Percentiles rank a stretch among this genome's conserved stretches.
Conservation (phyloP, 768 basidiomycete genomes). For the Russula lepida region DNA sequence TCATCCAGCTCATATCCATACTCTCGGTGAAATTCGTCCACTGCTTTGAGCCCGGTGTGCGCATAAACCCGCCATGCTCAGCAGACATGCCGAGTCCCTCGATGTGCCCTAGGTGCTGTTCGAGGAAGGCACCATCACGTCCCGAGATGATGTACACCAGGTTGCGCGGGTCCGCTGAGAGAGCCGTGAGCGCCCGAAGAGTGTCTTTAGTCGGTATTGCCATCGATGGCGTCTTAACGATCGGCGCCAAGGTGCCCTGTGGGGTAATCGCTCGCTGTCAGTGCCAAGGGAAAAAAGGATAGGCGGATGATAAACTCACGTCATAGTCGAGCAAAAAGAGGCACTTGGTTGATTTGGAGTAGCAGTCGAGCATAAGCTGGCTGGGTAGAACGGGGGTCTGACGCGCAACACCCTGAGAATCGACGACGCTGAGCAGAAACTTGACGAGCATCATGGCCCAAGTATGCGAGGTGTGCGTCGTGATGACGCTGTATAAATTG, state of each 20-base stretch:
- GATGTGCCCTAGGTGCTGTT: slow-evolving; percentile 84
- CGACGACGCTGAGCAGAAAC: slow-evolving; percentile 78
- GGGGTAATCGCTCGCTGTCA: not conserved
- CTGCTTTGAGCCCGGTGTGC: slow-evolving; percentile 50
- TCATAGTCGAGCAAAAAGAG: slow-evolving; percentile 96
- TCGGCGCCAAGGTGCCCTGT: slow-evolving; percentile 92
- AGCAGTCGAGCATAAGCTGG: slow-evolving; percentile 47
- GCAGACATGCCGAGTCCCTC: slow-evolving; percentile 81
- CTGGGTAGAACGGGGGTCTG: slow-evolving; percentile 77
- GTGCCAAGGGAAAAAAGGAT: not conserved
- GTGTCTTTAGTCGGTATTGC: slow-evolving; percentile 73
- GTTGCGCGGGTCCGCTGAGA: slow-evolving; percentile 78
- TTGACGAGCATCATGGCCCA: slow-evolving; percentile 90
- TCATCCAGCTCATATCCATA: slow-evolving; percentile 97
- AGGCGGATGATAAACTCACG: slow-evolving; percentile 37
- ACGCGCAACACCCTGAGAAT: slow-evolving; percentile 67
- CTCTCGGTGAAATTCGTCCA: slow-evolving; percentile 90
- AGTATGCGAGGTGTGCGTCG: slow-evolving; percentile 88
- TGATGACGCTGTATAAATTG: slow-evolving; percentile 73
- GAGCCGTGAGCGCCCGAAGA: slow-evolving; percentile 59
- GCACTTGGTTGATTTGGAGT: slow-evolving; percentile 67
- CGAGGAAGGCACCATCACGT: slow-evolving; percentile 86
- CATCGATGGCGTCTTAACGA: slow-evolving; percentile 88
- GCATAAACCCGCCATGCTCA: slow-evolving; percentile 92
- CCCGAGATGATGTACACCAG: slow-evolving; percentile 97